Base-by-base conservation (phyloP, 2,329 filamentous ascomycete genomes). In the Epichloe typhina region DNA sequence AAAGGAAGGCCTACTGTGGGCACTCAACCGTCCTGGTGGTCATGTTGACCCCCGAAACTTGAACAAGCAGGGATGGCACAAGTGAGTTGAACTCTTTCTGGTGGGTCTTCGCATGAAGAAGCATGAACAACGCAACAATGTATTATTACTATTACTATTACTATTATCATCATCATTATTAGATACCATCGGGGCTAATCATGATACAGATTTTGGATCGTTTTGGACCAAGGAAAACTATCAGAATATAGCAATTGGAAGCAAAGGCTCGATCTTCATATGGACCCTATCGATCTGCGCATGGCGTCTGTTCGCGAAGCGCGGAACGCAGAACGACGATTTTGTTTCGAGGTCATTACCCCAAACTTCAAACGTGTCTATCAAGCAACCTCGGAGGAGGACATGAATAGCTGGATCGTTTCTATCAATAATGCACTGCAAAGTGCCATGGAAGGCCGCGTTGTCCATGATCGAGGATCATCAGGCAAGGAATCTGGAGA, bases 221-320 rank as follows among this genome's bases (percentile, higher is more conserved):
- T 98, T 2, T 75, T 98, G 43, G 94, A 97, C 64, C 90, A 95
- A 67, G 93, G 93, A 23, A 95, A 93, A 64, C 76, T 98, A 15
- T 96, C 91, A 1, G 93, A 98, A 64, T 98, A 98, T 68, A 95
- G 90, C 64, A 97, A 98, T 66, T 98, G 93, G 93, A 98, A 98
- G 69, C 88, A 98, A 65, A 91, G 82, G 65, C 78, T 98, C 23
- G 93, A 98, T 66, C 73, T 97, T 26, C 94, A 98, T 65, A 97
- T 95, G 82, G 93, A 97, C 2, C 93, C 93, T 0, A 97, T 98
- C 57, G 94, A 98, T 66, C 74, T 98, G 44, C 86, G 93, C 37
- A 93, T 97, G 82, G 93, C 93, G 9, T 97, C 93, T 15, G 94
- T 98, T 15, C 82, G 93, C 52, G 93, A 98, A 70, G 91, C 94